Evolutionary conservation across 2,329 filamentous ascomycete species (phyloP), one percentile per base, ranked within the genome.

Genomic region (Neofusicoccum sp.): DNA sequence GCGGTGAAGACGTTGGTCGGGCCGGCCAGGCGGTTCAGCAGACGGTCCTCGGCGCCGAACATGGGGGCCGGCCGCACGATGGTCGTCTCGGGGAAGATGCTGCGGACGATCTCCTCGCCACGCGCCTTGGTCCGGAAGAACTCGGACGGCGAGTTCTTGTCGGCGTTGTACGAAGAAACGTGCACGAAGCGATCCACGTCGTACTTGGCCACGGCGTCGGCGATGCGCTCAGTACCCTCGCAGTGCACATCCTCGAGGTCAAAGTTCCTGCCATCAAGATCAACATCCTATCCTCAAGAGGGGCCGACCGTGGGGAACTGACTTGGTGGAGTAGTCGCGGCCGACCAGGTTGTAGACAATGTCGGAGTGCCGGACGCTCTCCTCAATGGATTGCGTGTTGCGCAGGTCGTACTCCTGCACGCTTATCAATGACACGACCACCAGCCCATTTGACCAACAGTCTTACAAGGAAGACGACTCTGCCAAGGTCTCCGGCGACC

Each of bases 111-210:
- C 74, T 89, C 83, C 81, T 99, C 95, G 69, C 91, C 91, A 73
- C 84, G 86, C 65, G 84, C 93, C 86, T 99, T 99, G 70, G 93
- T 96, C 65, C 89, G 84, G 79, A 90, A 97, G 85, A 94, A 99
- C 73, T 95, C 91, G 9, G 92, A 94, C 2, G 88, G 78, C 16
- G 94, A 98, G 69, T 91, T 84, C 47, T 87, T 84, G 77, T 90
- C 83, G 64, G 92, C 94, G 74, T 94, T 98, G 84, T 96, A 93
- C 36, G 93, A 97, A 8, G 95, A 99, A 70, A 99, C 89, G 71
- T 99, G 95, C 68, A 99, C 93, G 79, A 92, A 99, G 68, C 95
- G 89, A 80, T 99, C 95, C 69, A 97, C 88, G 73, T 99, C 94
- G 80, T 99, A 99, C 80, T 99, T 99, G 72, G 94, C 95, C 60